These are phyloP conservation scores for Emergomyces orientalis DNA, from an alignment of 2,329 filamentous ascomycete species.

Conservation along the genomic window DNA sequence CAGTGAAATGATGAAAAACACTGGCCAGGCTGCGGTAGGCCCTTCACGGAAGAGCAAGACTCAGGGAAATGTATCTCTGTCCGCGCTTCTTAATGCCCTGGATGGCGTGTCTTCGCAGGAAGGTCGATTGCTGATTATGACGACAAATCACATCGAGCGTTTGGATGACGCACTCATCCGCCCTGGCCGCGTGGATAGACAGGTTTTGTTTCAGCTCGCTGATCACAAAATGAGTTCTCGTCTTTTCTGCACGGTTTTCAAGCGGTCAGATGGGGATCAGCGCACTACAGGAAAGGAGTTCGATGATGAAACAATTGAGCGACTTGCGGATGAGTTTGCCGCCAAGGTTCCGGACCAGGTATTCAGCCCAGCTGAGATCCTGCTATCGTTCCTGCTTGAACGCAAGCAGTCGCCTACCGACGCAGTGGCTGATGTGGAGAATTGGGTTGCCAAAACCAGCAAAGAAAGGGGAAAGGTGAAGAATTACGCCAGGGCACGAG, in stretches of 20 bases:
- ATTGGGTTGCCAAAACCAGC: slow-evolving; percentile 28
- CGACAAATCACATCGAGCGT: slow-evolving; percentile 56
- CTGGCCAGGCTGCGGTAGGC: no score
- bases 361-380: slow-evolving; percentile 45
- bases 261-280: slow-evolving; percentile 16
- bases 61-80: slow-evolving; percentile 31
- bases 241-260: slow-evolving; percentile 21
- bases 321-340: slow-evolving; percentile 36
- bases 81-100: slow-evolving; percentile 54
- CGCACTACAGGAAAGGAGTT: background rate
- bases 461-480: background rate
- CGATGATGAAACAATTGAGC: background rate
- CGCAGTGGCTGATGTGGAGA: slow-evolving; percentile 37
- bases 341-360: slow-evolving; percentile 36
- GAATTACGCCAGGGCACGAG: background rate
- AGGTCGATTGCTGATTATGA: slow-evolving; percentile 62
- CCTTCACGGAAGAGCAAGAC: no score
- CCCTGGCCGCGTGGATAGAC: slow-evolving; percentile 62
- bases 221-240: slow-evolving; percentile 21
- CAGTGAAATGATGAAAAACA: no score
- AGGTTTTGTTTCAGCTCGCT: slow-evolving; percentile 48
- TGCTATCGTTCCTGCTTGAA: slow-evolving; percentile 43
- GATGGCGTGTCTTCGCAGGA: slow-evolving; percentile 62
- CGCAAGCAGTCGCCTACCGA: slow-evolving; percentile 41
- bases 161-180: slow-evolving; percentile 62